These are phyloP conservation scores for Trichoderma sp. DNA, from an alignment of 2,329 filamentous ascomycete genomes.

Conservation along the genomic window DNA sequence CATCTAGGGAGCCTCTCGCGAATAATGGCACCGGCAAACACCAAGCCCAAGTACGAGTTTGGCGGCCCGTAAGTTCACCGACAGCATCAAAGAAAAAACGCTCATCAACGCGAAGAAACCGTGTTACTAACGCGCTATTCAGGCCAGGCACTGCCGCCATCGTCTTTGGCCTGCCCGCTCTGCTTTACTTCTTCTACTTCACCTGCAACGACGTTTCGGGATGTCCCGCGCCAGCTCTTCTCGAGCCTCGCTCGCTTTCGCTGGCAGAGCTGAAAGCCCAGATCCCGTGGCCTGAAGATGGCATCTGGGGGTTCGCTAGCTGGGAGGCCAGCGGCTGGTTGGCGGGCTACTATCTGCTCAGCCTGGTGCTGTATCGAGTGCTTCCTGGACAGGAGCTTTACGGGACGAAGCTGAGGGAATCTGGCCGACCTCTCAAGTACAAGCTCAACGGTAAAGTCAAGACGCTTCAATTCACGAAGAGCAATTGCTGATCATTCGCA, in stretches of 20 bases:
- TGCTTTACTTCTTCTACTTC: constrained; percentile 75
- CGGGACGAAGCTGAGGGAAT: constrained; percentile 65
- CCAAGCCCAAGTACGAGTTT: constrained; percentile 37
- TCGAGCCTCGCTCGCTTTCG: constrained; percentile 68
- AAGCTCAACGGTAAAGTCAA: constrained; percentile 66
- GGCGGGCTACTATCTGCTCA: constrained; percentile 74
- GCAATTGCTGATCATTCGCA: constrained; percentile 39
- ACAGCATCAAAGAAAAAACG: not conserved
- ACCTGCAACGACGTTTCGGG: constrained; percentile 86
- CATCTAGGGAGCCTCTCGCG: not conserved
- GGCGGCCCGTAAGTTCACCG: constrained; percentile 39
- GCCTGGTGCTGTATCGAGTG: constrained; percentile 68
- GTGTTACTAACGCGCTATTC: not conserved
- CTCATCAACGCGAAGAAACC: not conserved
- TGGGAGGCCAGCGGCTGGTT: constrained; percentile 67
- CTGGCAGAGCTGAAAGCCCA: constrained; percentile 71
- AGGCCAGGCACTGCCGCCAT: constrained; percentile 74
- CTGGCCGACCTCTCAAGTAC: constrained; percentile 72
- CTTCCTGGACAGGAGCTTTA: constrained; percentile 71
- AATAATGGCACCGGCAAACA: constrained; percentile 1
- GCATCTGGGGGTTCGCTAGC: constrained; percentile 67
- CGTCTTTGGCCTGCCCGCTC: constrained; percentile 73
- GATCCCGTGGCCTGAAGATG: constrained; percentile 72
- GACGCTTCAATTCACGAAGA: no score
- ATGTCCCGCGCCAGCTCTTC: constrained; percentile 77